Evolutionary conservation across 257 asterid genomes (phyloP), one percentile per base, ranked within the genome.

Genomic region (Ocimum tenuiflorum): DNA sequence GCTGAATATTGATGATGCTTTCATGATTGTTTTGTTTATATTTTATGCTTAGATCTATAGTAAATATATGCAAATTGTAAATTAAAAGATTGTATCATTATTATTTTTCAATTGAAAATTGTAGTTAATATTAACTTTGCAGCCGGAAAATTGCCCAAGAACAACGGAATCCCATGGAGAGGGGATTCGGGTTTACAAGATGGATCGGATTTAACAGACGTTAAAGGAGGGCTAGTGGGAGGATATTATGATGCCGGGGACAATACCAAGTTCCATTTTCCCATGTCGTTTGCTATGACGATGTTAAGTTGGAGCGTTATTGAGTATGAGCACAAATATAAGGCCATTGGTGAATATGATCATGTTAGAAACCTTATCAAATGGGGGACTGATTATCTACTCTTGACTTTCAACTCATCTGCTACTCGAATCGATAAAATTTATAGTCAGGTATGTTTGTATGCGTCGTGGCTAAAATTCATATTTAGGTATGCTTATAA

Each of bases 241-340:
- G 97, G 97, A 8, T 92, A 89, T 35, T 92, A 92, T 13, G 98
- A 92, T 14, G 95, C 97, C 1, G 97, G 98, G 15, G 97, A 92
- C 67, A 92, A 87, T 46, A 67, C 65, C 1, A 89, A 92, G 71
- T 92, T 82, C 63, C 86, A 92, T 68, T 92, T 81, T 35, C 98
- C 98, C 0, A 87, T 89, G 95, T 74, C 98, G 17, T 89, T 87
- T 66, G 97, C 98, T 0, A 84, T 89, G 94, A 89, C 98, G 0
- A 89, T 89, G 96, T 60, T 92, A 24, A 92, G 97, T 42, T 91
- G 97, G 98, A 92, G 97, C 63, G 86, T 79, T 19, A 89, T 92
- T 3, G 98, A 92, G 42, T 92, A 92, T 38, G 91, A 89, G 48
- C 94, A 82, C 54, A 92, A 89, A 54, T 92, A 82, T 50, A 87